Evolutionary conservation across 768 basidiomycete species (phyloP).

Genomic region (Trametes elegans): DNA sequence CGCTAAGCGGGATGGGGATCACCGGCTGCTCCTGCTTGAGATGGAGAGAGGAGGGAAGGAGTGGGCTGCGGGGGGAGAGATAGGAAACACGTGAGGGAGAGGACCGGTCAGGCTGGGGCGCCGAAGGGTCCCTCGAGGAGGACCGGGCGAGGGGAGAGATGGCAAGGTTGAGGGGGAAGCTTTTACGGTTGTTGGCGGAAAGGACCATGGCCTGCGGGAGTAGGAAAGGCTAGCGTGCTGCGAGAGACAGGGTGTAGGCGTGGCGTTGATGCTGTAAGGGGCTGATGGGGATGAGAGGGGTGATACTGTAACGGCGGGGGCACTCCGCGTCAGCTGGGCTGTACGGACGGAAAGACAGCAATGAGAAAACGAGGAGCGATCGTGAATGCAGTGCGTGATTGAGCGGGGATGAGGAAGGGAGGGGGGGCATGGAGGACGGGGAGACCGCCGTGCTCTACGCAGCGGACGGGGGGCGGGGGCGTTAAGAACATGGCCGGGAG

Average conservation of each 20-base stretch:
- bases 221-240: not conserved
- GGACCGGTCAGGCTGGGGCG: not conserved
- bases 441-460: not conserved
- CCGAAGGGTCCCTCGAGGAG: not conserved
- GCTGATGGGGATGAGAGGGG: conserved; percentile 13
- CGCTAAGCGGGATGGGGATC: conserved; percentile 18
- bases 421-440: not conserved
- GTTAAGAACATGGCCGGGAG: not conserved
- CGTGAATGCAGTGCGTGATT: not conserved
- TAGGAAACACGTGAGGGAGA: conserved; percentile 9
- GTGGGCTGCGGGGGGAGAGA: conserved; percentile 17
- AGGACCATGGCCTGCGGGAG: conserved; percentile 9
- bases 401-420: not conserved
- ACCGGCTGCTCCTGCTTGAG: conserved; percentile 25
- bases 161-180: conserved; percentile 12
- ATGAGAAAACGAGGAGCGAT: too few species aligned
- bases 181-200: conserved; percentile 12
- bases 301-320: not conserved
- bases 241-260: not conserved
- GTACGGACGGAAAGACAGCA: conserved; percentile 1
- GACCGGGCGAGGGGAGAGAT: conserved; percentile 6
- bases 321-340: not conserved
- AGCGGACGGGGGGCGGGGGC: not conserved
- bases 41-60: conserved; percentile 15
- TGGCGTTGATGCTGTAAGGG: conserved; percentile 9